phyloP scores from a whole-genome alignment of 1,139 yeast species.

The Yamadazyma sp. region DNA sequence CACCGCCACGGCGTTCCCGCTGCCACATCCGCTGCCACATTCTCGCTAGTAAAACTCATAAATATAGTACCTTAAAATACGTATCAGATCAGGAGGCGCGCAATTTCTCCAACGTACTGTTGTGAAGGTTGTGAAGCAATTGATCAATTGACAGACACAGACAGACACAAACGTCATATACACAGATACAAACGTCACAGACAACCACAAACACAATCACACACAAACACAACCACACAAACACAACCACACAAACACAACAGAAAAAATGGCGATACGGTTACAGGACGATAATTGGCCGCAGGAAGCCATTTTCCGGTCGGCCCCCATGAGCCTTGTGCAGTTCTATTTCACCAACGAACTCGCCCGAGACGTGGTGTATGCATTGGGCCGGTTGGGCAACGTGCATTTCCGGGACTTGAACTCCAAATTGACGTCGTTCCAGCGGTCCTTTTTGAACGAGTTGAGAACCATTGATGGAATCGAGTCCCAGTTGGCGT shows the following conservation, averaged over 20 bases:
- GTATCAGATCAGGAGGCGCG: conserved; percentile 1
- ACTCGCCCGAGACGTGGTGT: conserved; percentile 82
- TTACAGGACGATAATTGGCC: conserved; percentile 8
- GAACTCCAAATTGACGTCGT: conserved; percentile 73
- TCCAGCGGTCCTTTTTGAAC: conserved; percentile 83
- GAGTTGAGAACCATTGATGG: conserved; percentile 63
- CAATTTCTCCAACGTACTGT: background rate
- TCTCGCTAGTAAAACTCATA: no score
- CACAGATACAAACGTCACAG: no score
- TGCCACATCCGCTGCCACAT: no score
- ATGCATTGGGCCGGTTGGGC: conserved; percentile 78
- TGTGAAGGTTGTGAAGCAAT: no score
- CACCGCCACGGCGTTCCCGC: no score
- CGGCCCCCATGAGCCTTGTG: conserved; percentile 93
- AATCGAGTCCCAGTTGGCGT: conserved; percentile 29
- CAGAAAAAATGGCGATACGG: conserved; percentile 8
- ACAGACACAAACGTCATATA: no score
- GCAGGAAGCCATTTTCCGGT: conserved; percentile 45
- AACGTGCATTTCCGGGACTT: conserved; percentile 87
- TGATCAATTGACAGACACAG: no score
- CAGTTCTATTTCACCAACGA: conserved; percentile 93
- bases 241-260: no score
- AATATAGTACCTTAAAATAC: no score
- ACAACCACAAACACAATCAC: no score
- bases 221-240: no score